Conservation (phyloP, 2,329 filamentous ascomycete genomes). For the Ampelomyces quisqualis region DNA sequence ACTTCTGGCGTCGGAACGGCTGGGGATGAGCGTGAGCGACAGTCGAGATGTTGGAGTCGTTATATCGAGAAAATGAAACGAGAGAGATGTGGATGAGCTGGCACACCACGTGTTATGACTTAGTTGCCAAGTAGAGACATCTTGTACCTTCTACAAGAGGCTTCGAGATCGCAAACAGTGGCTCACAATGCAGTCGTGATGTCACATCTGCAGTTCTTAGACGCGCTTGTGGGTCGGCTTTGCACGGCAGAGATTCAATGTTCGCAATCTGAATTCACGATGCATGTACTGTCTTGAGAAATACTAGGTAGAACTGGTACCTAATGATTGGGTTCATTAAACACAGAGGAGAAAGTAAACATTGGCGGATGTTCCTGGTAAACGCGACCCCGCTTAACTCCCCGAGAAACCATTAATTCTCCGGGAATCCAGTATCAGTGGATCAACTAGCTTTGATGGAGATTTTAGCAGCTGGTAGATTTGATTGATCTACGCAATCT, state of each 20-base stretch:
- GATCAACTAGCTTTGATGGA: too few relatives aligned
- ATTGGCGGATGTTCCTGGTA: too few relatives aligned
- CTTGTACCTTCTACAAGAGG: constrained; percentile 2
- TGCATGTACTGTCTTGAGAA: not conserved
- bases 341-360: too few relatives aligned
- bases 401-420: too few relatives aligned
- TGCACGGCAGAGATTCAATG: not conserved
- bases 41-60: not conserved
- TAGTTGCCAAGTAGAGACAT: not conserved
- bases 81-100: constrained; percentile 7
- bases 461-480: too few relatives aligned
- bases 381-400: too few relatives aligned
- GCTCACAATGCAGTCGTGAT: constrained; percentile 17
- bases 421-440: too few relatives aligned
- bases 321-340: too few relatives aligned
- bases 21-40: constrained; percentile 10
- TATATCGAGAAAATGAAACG: constrained; percentile 3
- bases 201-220: constrained; percentile 14
- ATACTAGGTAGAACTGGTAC: not conserved
- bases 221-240: constrained; percentile 1
- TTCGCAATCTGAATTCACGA: not conserved
- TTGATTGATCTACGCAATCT: too few relatives aligned
- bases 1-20: constrained; percentile 6
- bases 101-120: constrained; percentile 10
- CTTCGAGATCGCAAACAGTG: constrained; percentile 2